Evolutionary conservation across 768 basidiomycete species (phyloP).

Genomic region (Amanita exitialis): DNA sequence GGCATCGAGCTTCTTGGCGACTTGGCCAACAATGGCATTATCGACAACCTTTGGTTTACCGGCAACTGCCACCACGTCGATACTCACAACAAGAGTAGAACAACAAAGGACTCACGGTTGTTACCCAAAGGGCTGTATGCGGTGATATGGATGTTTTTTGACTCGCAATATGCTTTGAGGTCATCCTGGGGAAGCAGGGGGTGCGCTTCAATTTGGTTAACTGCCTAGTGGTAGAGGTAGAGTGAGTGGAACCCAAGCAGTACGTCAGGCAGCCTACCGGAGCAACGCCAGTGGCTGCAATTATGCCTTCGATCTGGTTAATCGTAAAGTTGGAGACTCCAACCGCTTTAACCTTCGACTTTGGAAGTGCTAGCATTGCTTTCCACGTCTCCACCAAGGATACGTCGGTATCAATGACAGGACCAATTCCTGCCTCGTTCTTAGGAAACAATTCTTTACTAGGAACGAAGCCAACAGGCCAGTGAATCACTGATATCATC

Average conservation of each 20-base stretch:
- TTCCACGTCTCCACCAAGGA: constrained; percentile 74
- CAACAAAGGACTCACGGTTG: constrained; percentile 42
- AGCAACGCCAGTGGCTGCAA: constrained; percentile 57
- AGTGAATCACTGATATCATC: constrained; percentile 54
- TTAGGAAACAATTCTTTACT: constrained; percentile 35
- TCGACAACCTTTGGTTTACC: constrained; percentile 63
- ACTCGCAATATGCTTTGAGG: constrained; percentile 57
- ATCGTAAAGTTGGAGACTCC: constrained; percentile 82
- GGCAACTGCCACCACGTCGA: constrained; percentile 27
- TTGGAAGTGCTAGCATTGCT: constrained; percentile 61
- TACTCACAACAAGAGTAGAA: not conserved
- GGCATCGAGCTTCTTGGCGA: constrained; percentile 53
- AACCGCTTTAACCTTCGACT: constrained; percentile 59
- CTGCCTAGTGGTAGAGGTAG: constrained; percentile 25
- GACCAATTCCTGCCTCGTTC: constrained; percentile 26
- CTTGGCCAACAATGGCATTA: constrained; percentile 44
- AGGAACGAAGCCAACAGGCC: constrained; percentile 64
- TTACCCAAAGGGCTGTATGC: constrained; percentile 71
- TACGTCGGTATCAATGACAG: constrained; percentile 46
- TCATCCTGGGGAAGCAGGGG: constrained; percentile 71
- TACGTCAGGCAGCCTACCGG: constrained; percentile 35
- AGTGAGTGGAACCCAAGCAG: not conserved
- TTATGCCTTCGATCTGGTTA: constrained; percentile 55
- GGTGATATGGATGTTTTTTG: constrained; percentile 60
- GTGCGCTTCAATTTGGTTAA: constrained; percentile 81